Percentiles rank a stretch among this genome's conserved stretches.
phyloP scores from a whole-genome alignment of 371 early-diverging fungal species.

The Nosema muscidifuracis region DNA sequence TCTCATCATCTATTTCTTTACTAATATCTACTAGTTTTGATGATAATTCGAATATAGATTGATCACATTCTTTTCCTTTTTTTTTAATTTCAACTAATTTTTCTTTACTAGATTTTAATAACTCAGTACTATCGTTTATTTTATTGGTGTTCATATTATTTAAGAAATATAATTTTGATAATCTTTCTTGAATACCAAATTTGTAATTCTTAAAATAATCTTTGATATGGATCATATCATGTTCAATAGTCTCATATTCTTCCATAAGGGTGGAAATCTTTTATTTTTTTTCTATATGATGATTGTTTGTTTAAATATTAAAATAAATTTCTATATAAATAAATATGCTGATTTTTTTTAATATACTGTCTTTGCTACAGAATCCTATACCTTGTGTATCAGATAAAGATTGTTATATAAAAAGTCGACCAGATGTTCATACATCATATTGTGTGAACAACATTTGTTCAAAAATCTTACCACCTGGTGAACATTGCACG shows the following conservation, averaged over 20 bases:
- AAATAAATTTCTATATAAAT: slow-evolving; percentile 27
- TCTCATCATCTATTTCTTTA: background rate
- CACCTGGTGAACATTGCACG: slow-evolving; percentile 53
- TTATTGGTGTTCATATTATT: slow-evolving; percentile 29
- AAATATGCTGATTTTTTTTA: slow-evolving; percentile 29
- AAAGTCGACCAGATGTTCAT: slow-evolving; percentile 56
- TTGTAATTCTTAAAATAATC: slow-evolving; percentile 57
- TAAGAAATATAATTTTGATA: slow-evolving; percentile 50
- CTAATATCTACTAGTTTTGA: slow-evolving; percentile 12
- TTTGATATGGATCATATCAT: slow-evolving; percentile 53
- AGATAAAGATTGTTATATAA: slow-evolving; percentile 60
- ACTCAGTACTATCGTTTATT: slow-evolving; percentile 2
- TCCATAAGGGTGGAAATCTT: slow-evolving; percentile 14
- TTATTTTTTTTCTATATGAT: background rate
- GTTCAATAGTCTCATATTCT: slow-evolving; percentile 50
- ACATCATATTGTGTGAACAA: slow-evolving; percentile 61
- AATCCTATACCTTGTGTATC: slow-evolving; percentile 25
- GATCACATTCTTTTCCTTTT: slow-evolving; percentile 30
- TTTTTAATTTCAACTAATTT: slow-evolving; percentile 48
- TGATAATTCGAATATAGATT: slow-evolving; percentile 38
- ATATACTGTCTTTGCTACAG: background rate
- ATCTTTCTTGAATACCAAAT: slow-evolving; percentile 55
- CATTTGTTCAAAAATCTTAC: slow-evolving; percentile 56
- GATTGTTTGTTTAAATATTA: too few species aligned
- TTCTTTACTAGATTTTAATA: slow-evolving; percentile 39